Percentiles rank a stretch among this genome's conserved stretches.
These are phyloP conservation scores for Nitzschia sp. DNA, from an alignment of 108 stramenopile species.

Conservation along the genomic window DNA sequence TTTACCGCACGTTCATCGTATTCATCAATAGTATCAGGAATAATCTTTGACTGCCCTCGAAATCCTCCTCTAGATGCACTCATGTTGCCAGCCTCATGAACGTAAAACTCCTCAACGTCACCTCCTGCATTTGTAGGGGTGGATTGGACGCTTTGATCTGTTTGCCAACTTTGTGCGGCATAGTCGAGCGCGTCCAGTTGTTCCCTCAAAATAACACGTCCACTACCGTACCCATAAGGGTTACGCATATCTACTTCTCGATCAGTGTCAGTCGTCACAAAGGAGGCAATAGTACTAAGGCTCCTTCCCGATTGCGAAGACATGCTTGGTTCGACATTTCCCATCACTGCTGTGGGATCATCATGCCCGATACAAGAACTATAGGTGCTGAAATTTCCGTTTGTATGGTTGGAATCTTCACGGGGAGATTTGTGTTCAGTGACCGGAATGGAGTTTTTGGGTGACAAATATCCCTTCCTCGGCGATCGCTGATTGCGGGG, in stretches of 20 bases:
- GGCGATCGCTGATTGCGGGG: too few relatives aligned
- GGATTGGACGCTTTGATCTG: neutral
- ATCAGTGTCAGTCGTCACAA: constrained; percentile 8
- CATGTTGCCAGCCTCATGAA: constrained; percentile 14
- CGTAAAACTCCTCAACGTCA: constrained; percentile 20
- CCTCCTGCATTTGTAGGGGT: neutral
- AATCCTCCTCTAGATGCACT: neutral
- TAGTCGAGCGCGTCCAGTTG: constrained; percentile 34
- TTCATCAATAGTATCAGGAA: neutral
- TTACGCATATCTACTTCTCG: constrained; percentile 10
- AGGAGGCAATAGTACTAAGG: constrained; percentile 29
- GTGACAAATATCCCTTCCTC: too few relatives aligned
- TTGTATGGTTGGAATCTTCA: neutral
- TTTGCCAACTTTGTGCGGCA: neutral
- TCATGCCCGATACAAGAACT: constrained; percentile 32
- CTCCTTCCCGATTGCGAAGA: neutral
- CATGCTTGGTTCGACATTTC: neutral
- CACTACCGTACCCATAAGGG: neutral
- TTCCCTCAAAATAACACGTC: neutral
- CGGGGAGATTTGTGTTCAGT: too few relatives aligned
- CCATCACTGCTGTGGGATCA: constrained; percentile 30
- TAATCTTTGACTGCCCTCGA: neutral
- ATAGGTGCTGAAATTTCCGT: neutral
- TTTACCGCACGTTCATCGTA: neutral
- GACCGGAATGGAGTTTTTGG: too few relatives aligned